Conservation (phyloP, 2,329 filamentous ascomycete species). For the Sarocladium strictum region DNA sequence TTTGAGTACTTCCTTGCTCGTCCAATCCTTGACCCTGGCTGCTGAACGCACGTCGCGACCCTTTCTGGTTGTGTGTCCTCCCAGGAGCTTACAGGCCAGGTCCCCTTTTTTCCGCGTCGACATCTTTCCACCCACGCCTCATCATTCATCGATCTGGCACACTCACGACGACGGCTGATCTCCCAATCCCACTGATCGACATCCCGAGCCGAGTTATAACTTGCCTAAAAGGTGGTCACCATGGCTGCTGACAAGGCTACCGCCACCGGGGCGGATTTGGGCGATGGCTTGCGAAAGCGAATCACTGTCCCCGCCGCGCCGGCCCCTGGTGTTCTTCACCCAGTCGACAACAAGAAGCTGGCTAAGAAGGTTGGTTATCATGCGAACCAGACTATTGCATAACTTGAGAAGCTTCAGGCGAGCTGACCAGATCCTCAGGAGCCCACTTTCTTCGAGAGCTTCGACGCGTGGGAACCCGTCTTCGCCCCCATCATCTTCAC, state of each 20-base stretch:
- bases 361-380: slow-evolving; percentile 45
- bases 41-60: no score
- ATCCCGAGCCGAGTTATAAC: neutral
- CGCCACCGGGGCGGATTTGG: slow-evolving; percentile 55
- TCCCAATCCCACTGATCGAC: neutral
- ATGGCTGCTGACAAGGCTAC: slow-evolving; percentile 52
- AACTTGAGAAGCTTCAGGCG: no score
- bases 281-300: slow-evolving; percentile 51
- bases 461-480: slow-evolving; percentile 59
- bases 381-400: no score
- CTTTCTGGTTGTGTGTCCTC: neutral
- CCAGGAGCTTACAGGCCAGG: slow-evolving; percentile 4
- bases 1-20: slow-evolving; percentile 8
- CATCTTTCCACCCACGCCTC: neutral
- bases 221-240: slow-evolving; percentile 11
- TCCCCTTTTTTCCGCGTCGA: slow-evolving; percentile 8
- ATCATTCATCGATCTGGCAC: neutral
- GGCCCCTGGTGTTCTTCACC: slow-evolving; percentile 26
- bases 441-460: slow-evolving; percentile 53
- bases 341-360: slow-evolving; percentile 55
- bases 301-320: slow-evolving; percentile 29
- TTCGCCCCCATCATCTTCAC: slow-evolving; percentile 58
- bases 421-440: no score
- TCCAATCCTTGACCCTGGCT: neutral
- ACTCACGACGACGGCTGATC: neutral